Evolutionary conservation across 345 rosid genomes (phyloP), one percentile per base, ranked within the genome.

Genomic region (Lumnitzera racemosa): DNA sequence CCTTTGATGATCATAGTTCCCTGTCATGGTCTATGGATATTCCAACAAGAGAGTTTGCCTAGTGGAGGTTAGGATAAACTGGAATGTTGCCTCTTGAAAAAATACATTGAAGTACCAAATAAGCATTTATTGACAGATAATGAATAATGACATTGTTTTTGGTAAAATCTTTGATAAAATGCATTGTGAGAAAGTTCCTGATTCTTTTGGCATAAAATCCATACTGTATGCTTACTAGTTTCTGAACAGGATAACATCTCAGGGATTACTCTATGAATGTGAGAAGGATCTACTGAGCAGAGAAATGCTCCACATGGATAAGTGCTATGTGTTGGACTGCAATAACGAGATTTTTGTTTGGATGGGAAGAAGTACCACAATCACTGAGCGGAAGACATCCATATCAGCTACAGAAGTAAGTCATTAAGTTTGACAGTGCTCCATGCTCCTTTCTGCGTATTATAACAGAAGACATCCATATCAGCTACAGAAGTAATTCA

Each of bases 291-390:
- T 74, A 53, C 72, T 88, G 72, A 69, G 58, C 58, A 84, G 68
- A 67, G 83, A 82, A 43, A 67, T 81, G 81, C 90, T 90, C 43
- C 83, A 85, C 46, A 72, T 67, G 61, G 72, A 76, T 76, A 88
- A 81, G 81, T 85, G 94, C 67, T 90, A 85, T 70, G 73, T 90
- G 89, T 73, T 90, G 74, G 96, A 90, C 31, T 81, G 83, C 64
- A 76, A 72, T 23, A 57, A 67, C 53, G 94, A 83, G 63, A 77
- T 77, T 64, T 90, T 83, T 71, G 85, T 90, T 53, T 90, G 97
- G 97, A 79, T 82, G 87, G 97, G 97, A 63, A 81, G 84, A 78
- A 76, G 61, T 61, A 83, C 90, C 66, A 64, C 74, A 15, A 51
- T 90, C 50, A 79, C 82, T 2, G 96, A 87, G 63, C 69, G 94